Base-by-base conservation (phyloP, 2,329 filamentous ascomycete species). In the Boeremia lycopersici region DNA sequence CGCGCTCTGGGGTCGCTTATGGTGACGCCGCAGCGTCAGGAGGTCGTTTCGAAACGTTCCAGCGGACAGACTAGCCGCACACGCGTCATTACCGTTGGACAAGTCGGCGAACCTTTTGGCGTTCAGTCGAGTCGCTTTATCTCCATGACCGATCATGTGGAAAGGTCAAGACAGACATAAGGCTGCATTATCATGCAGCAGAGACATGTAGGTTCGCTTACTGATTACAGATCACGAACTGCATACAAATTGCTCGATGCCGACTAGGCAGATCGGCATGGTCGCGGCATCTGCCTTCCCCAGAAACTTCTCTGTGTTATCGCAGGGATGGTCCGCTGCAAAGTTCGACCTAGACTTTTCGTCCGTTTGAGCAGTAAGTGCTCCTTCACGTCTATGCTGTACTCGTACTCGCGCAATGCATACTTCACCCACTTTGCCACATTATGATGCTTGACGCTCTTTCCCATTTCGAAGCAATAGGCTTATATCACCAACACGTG, bases 1-100 rank as follows among this genome's bases (percentile, higher is more conserved):
- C 45, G 29, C 17, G 23, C 19, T 33, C 36, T 46, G 38, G 38
- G 42, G 43, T 51, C 43, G 53, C 53, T 56, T 52, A 52, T 26
- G 47, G 48, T 52, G 48, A 56, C 48, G 53, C 53, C 33, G 53
- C 53, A 40, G 44, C 28, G 42, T 48, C 42, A 47, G 42, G 38
- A 43, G 47, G 25, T 33, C 15, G 33, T 39, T 43, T 56, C 53
- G 33, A 56, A 56, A 45, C 48, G 23, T 38, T 31, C 36, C 42
- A 50, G 36, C 41, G 19, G 36, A 17, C 41, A 36, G 25, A 13
- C 6, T 19, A 33, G 52, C 49, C 35, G 26, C 23, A 41, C 29
- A 35, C 28, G 23, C 7, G 6, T 30, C 13, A 26, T 46, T 25
- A 41, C 30, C 25, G 41, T 46, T 55, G 46, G 17, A 46, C 41